Conservation (phyloP, 2,329 filamentous ascomycete genomes). For the Stagonosporopsis vannaccii region DNA sequence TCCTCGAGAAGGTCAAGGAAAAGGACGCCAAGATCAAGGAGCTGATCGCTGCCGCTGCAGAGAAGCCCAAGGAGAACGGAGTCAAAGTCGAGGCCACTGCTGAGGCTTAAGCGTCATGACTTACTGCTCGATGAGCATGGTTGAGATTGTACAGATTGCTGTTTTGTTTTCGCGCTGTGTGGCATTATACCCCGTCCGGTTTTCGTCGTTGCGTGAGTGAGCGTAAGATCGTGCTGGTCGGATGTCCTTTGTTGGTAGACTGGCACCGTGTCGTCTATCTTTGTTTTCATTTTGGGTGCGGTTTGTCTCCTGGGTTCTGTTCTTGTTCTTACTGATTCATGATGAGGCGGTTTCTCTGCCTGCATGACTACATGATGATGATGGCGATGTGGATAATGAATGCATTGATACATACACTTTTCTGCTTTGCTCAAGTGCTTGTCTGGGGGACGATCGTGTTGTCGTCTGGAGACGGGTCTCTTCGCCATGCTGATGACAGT, state of each 20-base stretch:
- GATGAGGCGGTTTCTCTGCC: slow-evolving; percentile 12
- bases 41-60: slow-evolving; percentile 13
- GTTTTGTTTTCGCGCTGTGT: slow-evolving; percentile 18
- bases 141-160: slow-evolving; percentile 15
- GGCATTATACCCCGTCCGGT: slow-evolving; percentile 24
- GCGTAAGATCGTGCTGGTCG: slow-evolving; percentile 24
- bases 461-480: no score
- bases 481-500: no score
- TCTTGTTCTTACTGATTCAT: neutral
- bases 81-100: slow-evolving; percentile 11
- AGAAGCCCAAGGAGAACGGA: slow-evolving; percentile 17
- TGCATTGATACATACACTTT: slow-evolving; percentile 5
- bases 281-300: neutral
- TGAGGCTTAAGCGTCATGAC: slow-evolving; percentile 8
- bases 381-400: slow-evolving; percentile 3
- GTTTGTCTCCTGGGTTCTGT: neutral
- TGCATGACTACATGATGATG: slow-evolving; percentile 10
- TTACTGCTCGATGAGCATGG: neutral
- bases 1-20: slow-evolving; percentile 28
- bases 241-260: slow-evolving; percentile 9
- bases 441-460: neutral
- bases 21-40: slow-evolving; percentile 27
- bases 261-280: neutral
- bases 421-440: neutral
- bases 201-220: slow-evolving; percentile 20